phyloP scores from a whole-genome alignment of 2,329 filamentous ascomycete species.

The Sarocladium oryzae region DNA sequence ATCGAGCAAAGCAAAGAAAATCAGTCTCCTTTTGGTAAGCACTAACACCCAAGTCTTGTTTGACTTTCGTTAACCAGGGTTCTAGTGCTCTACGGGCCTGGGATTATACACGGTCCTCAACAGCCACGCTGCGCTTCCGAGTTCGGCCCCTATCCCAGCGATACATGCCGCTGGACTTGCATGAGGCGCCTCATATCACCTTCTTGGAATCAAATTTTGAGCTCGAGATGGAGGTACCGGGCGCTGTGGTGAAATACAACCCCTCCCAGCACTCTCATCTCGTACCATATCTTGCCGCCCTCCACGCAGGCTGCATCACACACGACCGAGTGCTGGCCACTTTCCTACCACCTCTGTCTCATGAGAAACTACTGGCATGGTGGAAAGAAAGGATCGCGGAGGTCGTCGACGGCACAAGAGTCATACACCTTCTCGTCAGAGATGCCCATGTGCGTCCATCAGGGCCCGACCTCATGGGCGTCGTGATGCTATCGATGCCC shows the following conservation, averaged over 20 bases:
- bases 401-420: constrained; percentile 34
- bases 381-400: constrained; percentile 49
- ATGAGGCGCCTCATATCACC: neutral
- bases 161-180: neutral
- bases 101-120: too few species aligned
- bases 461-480: constrained; percentile 44
- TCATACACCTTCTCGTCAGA: constrained; percentile 48
- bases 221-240: constrained; percentile 23
- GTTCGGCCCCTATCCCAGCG: too few species aligned
- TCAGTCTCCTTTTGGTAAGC: too few species aligned
- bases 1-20: too few species aligned
- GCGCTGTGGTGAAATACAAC: constrained; percentile 36
- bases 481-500: constrained; percentile 48
- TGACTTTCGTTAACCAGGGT: neutral
- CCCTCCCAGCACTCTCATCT: constrained; percentile 42
- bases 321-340: constrained; percentile 49
- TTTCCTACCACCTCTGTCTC: constrained; percentile 53
- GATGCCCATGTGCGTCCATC: constrained; percentile 17
- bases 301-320: constrained; percentile 54
- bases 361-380: constrained; percentile 48
- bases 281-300: constrained; percentile 48
- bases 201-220: neutral
- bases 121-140: too few species aligned
- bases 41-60: neutral
- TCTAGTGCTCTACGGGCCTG: too few species aligned